Conservation (phyloP, 257 asterid genomes). For the Solanum etuberosum region DNA sequence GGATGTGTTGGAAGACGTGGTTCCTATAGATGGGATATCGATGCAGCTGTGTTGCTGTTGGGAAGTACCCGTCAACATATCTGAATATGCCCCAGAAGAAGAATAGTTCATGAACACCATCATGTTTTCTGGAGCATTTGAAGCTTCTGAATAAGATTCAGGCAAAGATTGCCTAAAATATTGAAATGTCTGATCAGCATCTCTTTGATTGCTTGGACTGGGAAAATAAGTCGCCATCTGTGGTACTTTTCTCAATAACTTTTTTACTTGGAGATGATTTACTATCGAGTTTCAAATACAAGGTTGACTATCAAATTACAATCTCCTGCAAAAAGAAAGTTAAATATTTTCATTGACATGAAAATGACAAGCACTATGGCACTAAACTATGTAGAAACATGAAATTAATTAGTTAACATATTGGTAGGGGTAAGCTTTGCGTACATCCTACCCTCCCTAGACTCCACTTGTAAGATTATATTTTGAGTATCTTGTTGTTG, state of each 20-base stretch:
- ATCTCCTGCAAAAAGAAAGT: background rate
- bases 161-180: constrained; percentile 46
- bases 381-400: background rate
- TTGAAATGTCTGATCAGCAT: constrained; percentile 32
- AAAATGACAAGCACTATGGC: background rate
- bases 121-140: constrained; percentile 27
- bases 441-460: background rate
- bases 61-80: constrained; percentile 24
- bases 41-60: constrained; percentile 21
- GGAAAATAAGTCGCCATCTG: constrained; percentile 57
- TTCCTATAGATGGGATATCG: constrained; percentile 19
- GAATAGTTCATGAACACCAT: constrained; percentile 54
- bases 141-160: constrained; percentile 37
- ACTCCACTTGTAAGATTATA: background rate
- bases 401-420: background rate
- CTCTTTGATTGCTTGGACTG: constrained; percentile 40
- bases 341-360: background rate
- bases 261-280: background rate
- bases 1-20: constrained; percentile 30
- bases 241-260: background rate
- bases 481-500: background rate
- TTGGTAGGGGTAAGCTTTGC: background rate
- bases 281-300: background rate
- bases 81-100: constrained; percentile 38
- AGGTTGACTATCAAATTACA: background rate